Percentiles rank a stretch among this genome's conserved stretches.
Conservation (phyloP, 2,329 filamentous ascomycete genomes). For the Nigrospora sphaerica region DNA sequence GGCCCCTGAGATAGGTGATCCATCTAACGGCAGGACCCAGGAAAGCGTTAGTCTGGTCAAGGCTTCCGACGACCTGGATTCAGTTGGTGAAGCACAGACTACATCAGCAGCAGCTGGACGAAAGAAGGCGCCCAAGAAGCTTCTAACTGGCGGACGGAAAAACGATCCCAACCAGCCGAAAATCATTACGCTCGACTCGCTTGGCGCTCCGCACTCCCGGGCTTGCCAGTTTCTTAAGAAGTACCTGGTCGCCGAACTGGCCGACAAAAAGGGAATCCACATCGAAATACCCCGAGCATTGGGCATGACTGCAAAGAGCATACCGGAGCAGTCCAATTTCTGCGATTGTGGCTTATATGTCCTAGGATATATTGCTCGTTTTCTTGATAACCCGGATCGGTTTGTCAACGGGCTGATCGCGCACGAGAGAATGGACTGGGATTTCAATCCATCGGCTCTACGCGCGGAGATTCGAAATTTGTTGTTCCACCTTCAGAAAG, state of each 20-base stretch:
- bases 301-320: conserved; percentile 63
- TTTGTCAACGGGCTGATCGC: conserved; percentile 63
- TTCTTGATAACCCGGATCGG: conserved; percentile 64
- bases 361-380: conserved; percentile 76
- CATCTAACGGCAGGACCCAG: background rate
- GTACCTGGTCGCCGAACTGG: conserved; percentile 70
- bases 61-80: background rate
- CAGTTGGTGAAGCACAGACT: conserved; percentile 5
- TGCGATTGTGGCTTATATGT: conserved; percentile 88
- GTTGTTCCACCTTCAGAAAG: conserved; percentile 54
- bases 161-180: conserved; percentile 49
- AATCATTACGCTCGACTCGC: conserved; percentile 84
- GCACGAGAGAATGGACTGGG: conserved; percentile 42
- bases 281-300: conserved; percentile 14
- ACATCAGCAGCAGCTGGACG: conserved; percentile 1
- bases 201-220: conserved; percentile 55
- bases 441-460: conserved; percentile 52
- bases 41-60: background rate
- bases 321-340: conserved; percentile 76
- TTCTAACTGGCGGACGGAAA: conserved; percentile 25
- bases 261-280: conserved; percentile 43
- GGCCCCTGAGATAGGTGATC: background rate
- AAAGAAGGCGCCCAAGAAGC: conserved; percentile 26
- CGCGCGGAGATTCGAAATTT: conserved; percentile 59
- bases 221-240: conserved; percentile 65